Conservation (phyloP, 306 rosid genomes). For the Quercus wislizeni region DNA sequence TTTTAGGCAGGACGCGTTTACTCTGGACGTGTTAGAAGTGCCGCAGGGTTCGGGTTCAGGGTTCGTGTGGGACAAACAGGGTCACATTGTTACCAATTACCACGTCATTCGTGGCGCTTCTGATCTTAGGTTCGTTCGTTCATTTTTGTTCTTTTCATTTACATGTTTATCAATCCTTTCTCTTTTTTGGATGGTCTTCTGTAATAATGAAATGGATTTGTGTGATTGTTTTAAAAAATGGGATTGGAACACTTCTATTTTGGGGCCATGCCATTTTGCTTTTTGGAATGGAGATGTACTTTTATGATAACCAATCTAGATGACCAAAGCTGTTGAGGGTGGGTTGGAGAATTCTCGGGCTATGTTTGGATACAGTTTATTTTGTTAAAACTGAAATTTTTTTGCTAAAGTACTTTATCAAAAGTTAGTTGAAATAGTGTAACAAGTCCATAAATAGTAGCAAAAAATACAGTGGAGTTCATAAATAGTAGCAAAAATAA, state of each 20-base stretch:
- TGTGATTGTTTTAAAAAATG: too few species aligned
- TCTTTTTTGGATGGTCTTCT: too few species aligned
- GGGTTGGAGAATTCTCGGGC: too few species aligned
- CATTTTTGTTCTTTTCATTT: slow-evolving; percentile 4
- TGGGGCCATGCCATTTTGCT: neutral
- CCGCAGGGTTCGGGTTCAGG: slow-evolving; percentile 99
- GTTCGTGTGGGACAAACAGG: slow-evolving; percentile 85
- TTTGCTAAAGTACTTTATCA: too few species aligned
- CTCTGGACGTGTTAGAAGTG: slow-evolving; percentile 92
- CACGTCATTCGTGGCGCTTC: slow-evolving; percentile 99
- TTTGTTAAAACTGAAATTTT: too few species aligned
- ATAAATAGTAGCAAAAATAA: too few species aligned
- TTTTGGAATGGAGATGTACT: neutral
- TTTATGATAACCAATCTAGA: neutral
- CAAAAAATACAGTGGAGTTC: too few species aligned
- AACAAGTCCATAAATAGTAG: too few species aligned
- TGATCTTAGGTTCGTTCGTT: slow-evolving; percentile 71
- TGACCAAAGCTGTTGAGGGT: neutral
- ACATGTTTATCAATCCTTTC: neutral
- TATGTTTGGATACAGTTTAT: too few species aligned
- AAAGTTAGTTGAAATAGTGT: too few species aligned
- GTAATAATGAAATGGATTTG: too few species aligned
- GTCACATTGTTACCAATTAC: slow-evolving; percentile 90
- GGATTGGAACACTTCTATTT: too few species aligned
- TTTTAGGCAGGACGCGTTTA: slow-evolving; percentile 94